phyloP scores from a whole-genome alignment of 305 asterid genomes.

The Fraxinus greggii region DNA sequence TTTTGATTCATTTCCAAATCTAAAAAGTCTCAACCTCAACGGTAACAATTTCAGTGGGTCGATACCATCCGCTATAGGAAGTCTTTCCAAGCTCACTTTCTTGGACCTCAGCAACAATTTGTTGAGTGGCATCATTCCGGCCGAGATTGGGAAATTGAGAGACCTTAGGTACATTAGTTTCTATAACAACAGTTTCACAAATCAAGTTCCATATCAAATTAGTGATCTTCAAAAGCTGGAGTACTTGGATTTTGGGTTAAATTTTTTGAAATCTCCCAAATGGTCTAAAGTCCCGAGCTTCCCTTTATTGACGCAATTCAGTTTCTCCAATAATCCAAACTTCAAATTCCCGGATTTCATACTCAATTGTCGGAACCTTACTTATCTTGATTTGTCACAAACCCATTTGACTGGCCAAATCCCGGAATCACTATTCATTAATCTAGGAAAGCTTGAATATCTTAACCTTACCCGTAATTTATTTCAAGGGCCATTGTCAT shows the following conservation, averaged over 20 bases:
- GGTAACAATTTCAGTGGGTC: constrained; percentile 14
- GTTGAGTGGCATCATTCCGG: constrained; percentile 34
- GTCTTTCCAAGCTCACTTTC: constrained; percentile 28
- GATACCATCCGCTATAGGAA: constrained; percentile 13
- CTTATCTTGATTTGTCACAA: constrained; percentile 38
- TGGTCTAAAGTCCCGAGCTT: constrained; percentile 44
- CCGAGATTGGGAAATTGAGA: constrained; percentile 42
- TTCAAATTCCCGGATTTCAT: constrained; percentile 44
- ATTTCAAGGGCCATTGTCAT: constrained; percentile 39
- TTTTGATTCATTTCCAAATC: constrained; percentile 29
- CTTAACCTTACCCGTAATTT: constrained; percentile 38
- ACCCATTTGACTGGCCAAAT: constrained; percentile 39
- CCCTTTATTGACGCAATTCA: constrained; percentile 37
- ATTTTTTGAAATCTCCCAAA: constrained; percentile 40
- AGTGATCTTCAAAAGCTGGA: constrained; percentile 22
- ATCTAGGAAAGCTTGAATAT: constrained; percentile 37
- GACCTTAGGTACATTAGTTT: constrained; percentile 36
- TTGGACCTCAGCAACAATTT: constrained; percentile 51
- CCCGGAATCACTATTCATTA: constrained; percentile 40
- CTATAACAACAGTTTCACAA: constrained; percentile 38
- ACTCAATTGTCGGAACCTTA: constrained; percentile 36
- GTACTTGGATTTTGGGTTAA: constrained; percentile 46
- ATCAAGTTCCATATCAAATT: constrained; percentile 31
- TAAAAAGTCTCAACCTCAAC: constrained; percentile 15
- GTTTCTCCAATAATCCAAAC: constrained; percentile 36